phyloP scores from a whole-genome alignment of 768 basidiomycete genomes.

The Tricholoma bakamatsutake region DNA sequence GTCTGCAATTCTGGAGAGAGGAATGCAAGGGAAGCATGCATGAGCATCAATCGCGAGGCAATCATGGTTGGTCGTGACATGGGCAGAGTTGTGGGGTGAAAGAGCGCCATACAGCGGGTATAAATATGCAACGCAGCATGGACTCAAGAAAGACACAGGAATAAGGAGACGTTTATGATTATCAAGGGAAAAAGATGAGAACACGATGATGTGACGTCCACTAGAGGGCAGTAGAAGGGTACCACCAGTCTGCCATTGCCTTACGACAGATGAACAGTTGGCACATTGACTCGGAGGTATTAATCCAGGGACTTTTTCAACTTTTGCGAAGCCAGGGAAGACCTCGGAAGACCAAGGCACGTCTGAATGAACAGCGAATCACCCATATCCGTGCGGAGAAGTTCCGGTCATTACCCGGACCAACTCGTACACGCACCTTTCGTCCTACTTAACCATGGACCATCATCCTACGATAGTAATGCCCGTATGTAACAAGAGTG shows the following conservation, averaged over 20 bases:
- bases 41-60: conserved; percentile 38
- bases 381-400: background rate
- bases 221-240: background rate
- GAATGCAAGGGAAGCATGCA: conserved; percentile 48
- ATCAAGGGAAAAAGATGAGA: background rate
- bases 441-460: no score
- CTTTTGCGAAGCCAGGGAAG: background rate
- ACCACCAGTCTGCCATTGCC: background rate
- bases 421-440: no score
- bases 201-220: background rate
- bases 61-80: conserved; percentile 18
- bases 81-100: background rate
- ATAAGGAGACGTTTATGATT: background rate
- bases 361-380: conserved; percentile 1
- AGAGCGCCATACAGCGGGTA: background rate
- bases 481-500: background rate
- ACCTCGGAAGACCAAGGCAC: background rate
- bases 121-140: background rate
- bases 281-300: background rate
- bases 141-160: background rate
- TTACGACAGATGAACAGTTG: background rate
- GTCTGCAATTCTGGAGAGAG: conserved; percentile 40
- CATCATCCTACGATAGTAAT: no score
- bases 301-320: background rate
- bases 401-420: background rate